Base-by-base conservation (phyloP, 805 yeast genomes). In the Kockiozyma suomiensis region DNA sequence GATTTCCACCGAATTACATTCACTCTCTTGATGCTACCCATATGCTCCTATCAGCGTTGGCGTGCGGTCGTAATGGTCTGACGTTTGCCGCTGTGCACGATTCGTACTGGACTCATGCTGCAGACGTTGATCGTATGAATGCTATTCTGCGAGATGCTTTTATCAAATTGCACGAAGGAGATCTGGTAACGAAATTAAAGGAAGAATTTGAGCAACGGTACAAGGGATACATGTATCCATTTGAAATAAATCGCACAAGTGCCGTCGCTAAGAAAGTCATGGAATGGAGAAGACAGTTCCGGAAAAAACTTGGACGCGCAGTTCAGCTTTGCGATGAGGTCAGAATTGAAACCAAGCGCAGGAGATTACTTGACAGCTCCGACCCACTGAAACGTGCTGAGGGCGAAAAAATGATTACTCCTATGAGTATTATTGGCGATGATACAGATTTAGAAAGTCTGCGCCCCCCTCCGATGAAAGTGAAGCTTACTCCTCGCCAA, bases 51-150 rank as follows among this genome's bases (percentile, higher is more conserved):
- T 87, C 97, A 7, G 96, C 97, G 0, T 78, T 83, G 52, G 84
- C 84, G 25, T 90, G 97, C 73, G 84, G 87, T 3, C 80, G 85
- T 43, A 71, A 72, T 1, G 84, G 82, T 0, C 74, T 94, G 51
- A 78, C 84, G 12, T 93, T 94, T 79, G 97, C 98, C 0, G 85
- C 98, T 0, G 99, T 93, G 25, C 99, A 93, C 74, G 99, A 93
- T 73, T 93, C 98, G 0, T 93, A 89, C 73, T 93, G 99, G 99
- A 91, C 98, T 0, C 98, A 94, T 72, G 97, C 99, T 1, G 77
- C 83, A 51, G 93, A 89, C 72, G 85, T 93, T 43, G 86, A 85
- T 61, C 71, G 70, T 2, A 86, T 93, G 94, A 90, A 85, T 73
- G 69, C 68, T 13, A 76, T 82, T 47, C 76, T 94, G 65, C 82